A percentile compares a stretch with the other conserved stretches of the same genome.
phyloP scores from a whole-genome alignment of 23 red algal species.

The Gracilaria caudata region DNA sequence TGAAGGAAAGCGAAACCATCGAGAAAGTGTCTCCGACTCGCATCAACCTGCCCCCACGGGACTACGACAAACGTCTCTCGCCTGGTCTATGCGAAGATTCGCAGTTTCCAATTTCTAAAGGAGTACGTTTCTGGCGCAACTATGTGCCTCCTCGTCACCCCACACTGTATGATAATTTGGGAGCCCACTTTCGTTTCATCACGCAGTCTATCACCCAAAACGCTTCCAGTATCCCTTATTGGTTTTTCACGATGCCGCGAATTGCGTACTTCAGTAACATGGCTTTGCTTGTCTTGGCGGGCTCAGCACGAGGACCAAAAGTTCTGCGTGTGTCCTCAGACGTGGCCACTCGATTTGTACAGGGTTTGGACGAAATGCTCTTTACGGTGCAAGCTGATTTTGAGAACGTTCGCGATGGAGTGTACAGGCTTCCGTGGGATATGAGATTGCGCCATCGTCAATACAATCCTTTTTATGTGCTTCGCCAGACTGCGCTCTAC shows the following conservation, averaged over 20 bases:
- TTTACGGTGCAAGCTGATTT: conserved; percentile 4
- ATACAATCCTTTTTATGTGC: background rate
- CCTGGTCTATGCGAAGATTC: conserved; percentile 15
- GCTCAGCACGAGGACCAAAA: background rate
- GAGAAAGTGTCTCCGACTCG: no score
- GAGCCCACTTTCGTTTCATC: background rate
- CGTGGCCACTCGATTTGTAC: background rate
- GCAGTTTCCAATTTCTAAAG: background rate
- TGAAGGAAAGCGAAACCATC: no score
- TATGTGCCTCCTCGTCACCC: background rate
- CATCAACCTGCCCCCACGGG: no score
- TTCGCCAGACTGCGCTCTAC: background rate
- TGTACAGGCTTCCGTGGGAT: conserved; percentile 38
- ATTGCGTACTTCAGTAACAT: conserved; percentile 10
- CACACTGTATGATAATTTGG: background rate
- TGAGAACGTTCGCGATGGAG: background rate
- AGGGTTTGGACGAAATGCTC: background rate
- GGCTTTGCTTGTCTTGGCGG: background rate
- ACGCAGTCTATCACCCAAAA: background rate
- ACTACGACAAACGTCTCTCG: no score
- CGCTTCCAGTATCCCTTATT: background rate
- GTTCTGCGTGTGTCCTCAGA: background rate
- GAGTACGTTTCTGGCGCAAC: background rate
- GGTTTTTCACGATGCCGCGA: background rate
- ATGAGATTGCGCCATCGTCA: conserved; percentile 18